Evolutionary conservation across 2,329 filamentous ascomycete genomes (phyloP), one percentile per base, ranked within the genome.

Genomic region (Fusarium sp.): DNA sequence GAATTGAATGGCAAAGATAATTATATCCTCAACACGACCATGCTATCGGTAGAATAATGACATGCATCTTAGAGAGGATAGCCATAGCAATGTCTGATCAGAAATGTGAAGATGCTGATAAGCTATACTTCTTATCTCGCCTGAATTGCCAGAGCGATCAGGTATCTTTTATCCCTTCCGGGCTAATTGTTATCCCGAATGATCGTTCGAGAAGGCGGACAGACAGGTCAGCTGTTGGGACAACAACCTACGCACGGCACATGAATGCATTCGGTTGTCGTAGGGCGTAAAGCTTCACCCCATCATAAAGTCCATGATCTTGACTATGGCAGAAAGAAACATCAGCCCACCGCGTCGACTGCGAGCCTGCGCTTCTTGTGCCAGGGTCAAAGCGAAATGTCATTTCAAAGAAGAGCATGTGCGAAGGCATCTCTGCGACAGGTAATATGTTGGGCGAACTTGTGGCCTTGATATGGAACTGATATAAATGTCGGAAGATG

Each of bases 301-400:
- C n/a, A 17, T 26, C 7, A 40, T 14, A 6, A 7, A 9, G 23
- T 20, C 20, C 15, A 7, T 36, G 17, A 19, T n/a, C 3, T 10
- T 36, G 17, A 9, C 34, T 26, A 72, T 72, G 69, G 24, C 19
- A 15, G 52, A 52, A 34, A 65, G 68, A 61, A 54, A 61, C 21
- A 19, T 62, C 17, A 77, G 75, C 44, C 75, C 74, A 6, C 73
- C 62, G 17, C 75, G 75, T 8, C 69, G 75, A 47, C 63, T 71
- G 23, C 70, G 76, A 48, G 75, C 75, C 11, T 78, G 76, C 36
- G 67, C 66, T n/a, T 62, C 71, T 34, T 77, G 76, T 54, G 66
- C 68, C 26, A 70, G 64, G 51, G 68, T 64, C 21, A 77, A 74
- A 53, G 69, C 74, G n/a, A 69, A 67, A 46, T 77, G 76, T 36